Percentiles rank a stretch among this genome's conserved stretches.
Conservation (phyloP, 2,329 filamentous ascomycete species). For the Clonostachys rosea region DNA sequence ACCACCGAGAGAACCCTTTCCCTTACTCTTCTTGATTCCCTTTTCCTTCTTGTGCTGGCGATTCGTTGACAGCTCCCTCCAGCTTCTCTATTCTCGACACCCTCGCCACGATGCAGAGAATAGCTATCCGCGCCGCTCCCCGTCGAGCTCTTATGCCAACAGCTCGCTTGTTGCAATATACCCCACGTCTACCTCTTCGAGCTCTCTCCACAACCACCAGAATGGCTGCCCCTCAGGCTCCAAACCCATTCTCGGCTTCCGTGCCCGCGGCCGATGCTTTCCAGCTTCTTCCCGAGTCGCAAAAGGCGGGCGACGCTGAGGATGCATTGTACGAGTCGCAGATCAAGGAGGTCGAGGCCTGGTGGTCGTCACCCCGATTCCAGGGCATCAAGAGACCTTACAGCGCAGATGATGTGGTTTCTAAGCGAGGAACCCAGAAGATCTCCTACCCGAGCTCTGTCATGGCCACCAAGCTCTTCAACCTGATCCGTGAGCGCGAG, state of each 20-base stretch:
- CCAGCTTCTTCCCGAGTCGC: conserved; percentile 73
- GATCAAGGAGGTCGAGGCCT: conserved; percentile 77
- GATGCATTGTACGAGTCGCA: conserved; percentile 83
- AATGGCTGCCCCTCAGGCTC: conserved; percentile 17
- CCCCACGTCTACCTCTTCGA: conserved; percentile 9
- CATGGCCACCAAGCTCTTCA: conserved; percentile 93
- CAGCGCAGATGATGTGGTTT: conserved; percentile 84
- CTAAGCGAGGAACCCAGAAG: conserved; percentile 83
- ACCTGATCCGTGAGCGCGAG: conserved; percentile 74
- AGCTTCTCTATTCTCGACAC: not conserved
- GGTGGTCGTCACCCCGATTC: conserved; percentile 86
- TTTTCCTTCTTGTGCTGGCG: not conserved
- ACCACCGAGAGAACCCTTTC: not conserved
- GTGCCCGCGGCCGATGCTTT: conserved; percentile 65
- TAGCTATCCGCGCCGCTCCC: conserved; percentile 18
- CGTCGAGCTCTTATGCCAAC: conserved; percentile 16
- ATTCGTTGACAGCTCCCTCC: not conserved
- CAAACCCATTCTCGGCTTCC: conserved; percentile 19
- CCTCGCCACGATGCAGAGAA: conserved; percentile 22
- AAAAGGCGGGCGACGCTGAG: conserved; percentile 77
- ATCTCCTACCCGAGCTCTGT: conserved; percentile 88
- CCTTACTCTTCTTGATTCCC: not conserved
- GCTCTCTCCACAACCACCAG: conserved; percentile 18
- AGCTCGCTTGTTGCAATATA: not conserved
- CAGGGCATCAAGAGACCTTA: conserved; percentile 90